Base-by-base conservation (phyloP, 108 stramenopile species). In the Bacterosira constricta region DNA sequence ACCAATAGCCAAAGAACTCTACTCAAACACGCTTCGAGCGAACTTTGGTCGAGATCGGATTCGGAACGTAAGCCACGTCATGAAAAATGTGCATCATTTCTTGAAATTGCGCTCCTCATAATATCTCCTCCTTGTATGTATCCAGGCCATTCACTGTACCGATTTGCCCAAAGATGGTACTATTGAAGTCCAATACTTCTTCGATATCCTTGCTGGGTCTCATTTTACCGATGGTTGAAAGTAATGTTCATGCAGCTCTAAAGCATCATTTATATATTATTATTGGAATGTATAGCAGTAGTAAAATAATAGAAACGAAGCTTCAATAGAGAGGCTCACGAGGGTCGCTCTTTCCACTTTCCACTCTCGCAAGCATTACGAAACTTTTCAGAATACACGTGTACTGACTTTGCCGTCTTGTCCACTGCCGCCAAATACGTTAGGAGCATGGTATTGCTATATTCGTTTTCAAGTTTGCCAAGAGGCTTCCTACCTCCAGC, bases 61-160 rank as follows among this genome's bases (percentile, higher is more conserved):
- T 18, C 53, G 66, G n/a, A 95, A 92, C 66, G n/a, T n/a, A n/a
- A n/a, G n/a, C n/a, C n/a, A n/a, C n/a, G n/a, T n/a, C n/a, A n/a
- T n/a, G n/a, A n/a, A n/a, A n/a, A n/a, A n/a, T n/a, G n/a, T n/a
- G n/a, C n/a, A n/a, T n/a, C n/a, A n/a, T n/a, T n/a, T n/a, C n/a
- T n/a, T n/a, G n/a, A n/a, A n/a, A n/a, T n/a, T n/a, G n/a, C n/a
- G n/a, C n/a, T n/a, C n/a, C n/a, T n/a, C n/a, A n/a, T n/a, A n/a
- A n/a, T n/a, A n/a, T n/a, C n/a, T n/a, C n/a, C n/a, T n/a, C n/a
- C n/a, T n/a, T n/a, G n/a, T n/a, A n/a, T n/a, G n/a, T n/a, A n/a
- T n/a, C n/a, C n/a, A n/a, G n/a, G 94, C 85, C 6, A 80, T 95
- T 17, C 94, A 93, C 65, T 93, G 92, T 80, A 95, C 94, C 0